Evolutionary conservation across 495 filamentous ascomycete genomes (phyloP), one percentile per base, ranked within the genome.

Genomic region (Hypoxylon fuscum): DNA sequence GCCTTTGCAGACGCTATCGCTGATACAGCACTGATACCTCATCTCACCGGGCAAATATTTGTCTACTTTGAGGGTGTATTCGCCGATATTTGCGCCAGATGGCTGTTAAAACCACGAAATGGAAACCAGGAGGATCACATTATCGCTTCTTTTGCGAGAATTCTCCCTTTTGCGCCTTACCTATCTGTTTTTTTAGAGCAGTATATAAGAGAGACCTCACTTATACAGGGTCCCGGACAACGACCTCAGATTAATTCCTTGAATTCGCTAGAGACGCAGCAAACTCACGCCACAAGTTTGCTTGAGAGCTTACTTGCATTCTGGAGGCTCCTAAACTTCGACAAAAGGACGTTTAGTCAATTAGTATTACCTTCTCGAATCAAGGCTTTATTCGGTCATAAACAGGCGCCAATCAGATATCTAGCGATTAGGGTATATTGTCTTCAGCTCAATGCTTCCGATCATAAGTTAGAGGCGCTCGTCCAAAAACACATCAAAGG

Each of bases 351-450:
- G 1, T 96, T 89, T 64, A 81, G 83, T 20, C 74, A 72, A 62
- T 77, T 82, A 53, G 79, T 92, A 15, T 83, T 79, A 9, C 87
- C 89, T 1, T 81, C 84, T 31, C 85, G 83, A 61, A 76, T 96
- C 3, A 87, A 91, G 73, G 71, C 72, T 38, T 81, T 94, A 8
- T 86, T 95, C 59, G 74, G 77, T 53, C 88, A 93, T 76, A 66
- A 74, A 37, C 77, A 84, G 25, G 75, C 66, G 27, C 74, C 81
- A 5, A 83, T 96, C 14, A 83, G 89, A 72, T 98, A 92, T 72
- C 80, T 99, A 45, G 88, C 92, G 11, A 81, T 96, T 43, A 83
- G 90, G 72, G 83, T 90, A 51, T 86, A 96, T 68, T 90, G 88
- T 71, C 77, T 90, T 40, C 88, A 91, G 68, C 83, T 93, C 67